Evolutionary conservation across 495 filamentous ascomycete genomes (phyloP), one percentile per base, ranked within the genome.

Genomic region (Neurospora cerealis): DNA sequence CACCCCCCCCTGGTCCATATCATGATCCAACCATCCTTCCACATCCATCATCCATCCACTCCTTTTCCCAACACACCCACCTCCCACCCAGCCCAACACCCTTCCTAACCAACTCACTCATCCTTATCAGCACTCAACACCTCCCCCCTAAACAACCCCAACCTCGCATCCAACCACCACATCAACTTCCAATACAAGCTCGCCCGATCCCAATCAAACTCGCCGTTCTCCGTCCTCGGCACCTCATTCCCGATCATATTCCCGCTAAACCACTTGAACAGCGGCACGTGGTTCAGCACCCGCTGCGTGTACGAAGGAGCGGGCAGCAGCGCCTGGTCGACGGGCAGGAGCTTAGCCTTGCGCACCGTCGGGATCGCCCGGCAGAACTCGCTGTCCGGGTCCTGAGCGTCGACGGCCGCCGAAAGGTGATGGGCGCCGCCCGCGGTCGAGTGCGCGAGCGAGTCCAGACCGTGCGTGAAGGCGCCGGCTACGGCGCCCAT

Each of bases 211-310:
- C 88, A 91, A 76, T 97, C 93, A 74, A 96, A 94, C 2, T 88
- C 87, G n/a, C 93, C 93, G 69, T 89, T 84, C n/a, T 94, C 93
- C 41, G 85, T 89, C 54, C 92, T 86, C 46, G 93, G 92, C 28
- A 95, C 89, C 71, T 90, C 88, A 75, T 90, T 90, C 5, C 93
- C 94, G 72, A 96, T 95, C 73, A 96, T 89, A 74, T 93, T 92
- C 37, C 91, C 89, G 5, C 88, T 91, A 75, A 94, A 91, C 88
- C 90, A 92, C 72, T 84, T 87, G 70, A 92, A 77, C 69, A 92
- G 82, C 1, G 91, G 90, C 41, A 93, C 88, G 36, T 87, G 86
- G 44, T 85, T 85, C 40, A 91, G 79, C 17, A 91, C 75, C 69
- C 89, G 86, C 82, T 93, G 88, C 28, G 85, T 83, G 60, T 86